Evolutionary conservation across 805 yeast genomes (phyloP), one percentile per base, ranked within the genome.

Genomic region (Ogataea parapolymorpha): DNA sequence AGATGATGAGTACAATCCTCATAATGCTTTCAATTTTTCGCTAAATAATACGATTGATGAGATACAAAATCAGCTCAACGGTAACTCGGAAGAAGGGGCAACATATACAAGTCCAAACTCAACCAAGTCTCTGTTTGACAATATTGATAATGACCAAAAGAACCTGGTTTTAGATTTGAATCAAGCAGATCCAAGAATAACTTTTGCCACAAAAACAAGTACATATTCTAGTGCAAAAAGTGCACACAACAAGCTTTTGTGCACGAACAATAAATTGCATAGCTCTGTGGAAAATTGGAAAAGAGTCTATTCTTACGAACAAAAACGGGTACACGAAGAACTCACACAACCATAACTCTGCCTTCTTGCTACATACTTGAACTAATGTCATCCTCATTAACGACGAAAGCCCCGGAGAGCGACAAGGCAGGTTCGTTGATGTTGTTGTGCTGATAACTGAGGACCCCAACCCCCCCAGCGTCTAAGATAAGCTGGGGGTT

Each of bases 381-480:
- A 15, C 16, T 28, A 24, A 71, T 71, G 57, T 81, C 84, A 44
- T 77, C 83, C 8, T 77, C 77, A 11, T 88, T 91, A 11, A 84
- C 81, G 6, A 70, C 69, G 53, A 87, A 88, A 0, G 95, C 91
- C 35, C 95, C 95, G 3, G 95, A 85, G 44, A 91, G 70, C 37
- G 72, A 77, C 42, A 91, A 61, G 0, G 96, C 96, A 3, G 97
- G 97, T 65, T 91, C 97, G 27, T 82, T 73, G 41, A 86, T 73
- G 59, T 74, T 80, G 57, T 82, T 80, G 62, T 90, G 98, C 55
- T 87, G 95, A 62, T 90, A 90, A 49, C 93, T 80, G 57, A 91
- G 70, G 2, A 89, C 95, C 46, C 96, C 96, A 30, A 88, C 86
- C 31, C 96, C 97, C 49, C 97, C 96, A 20, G 98, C 95, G 59